A percentile compares a stretch with the other conserved stretches of the same genome.
These are phyloP conservation scores for Schwanniomyces pseudopolymorphus DNA, from an alignment of 805 yeast species.

Conservation along the genomic window DNA sequence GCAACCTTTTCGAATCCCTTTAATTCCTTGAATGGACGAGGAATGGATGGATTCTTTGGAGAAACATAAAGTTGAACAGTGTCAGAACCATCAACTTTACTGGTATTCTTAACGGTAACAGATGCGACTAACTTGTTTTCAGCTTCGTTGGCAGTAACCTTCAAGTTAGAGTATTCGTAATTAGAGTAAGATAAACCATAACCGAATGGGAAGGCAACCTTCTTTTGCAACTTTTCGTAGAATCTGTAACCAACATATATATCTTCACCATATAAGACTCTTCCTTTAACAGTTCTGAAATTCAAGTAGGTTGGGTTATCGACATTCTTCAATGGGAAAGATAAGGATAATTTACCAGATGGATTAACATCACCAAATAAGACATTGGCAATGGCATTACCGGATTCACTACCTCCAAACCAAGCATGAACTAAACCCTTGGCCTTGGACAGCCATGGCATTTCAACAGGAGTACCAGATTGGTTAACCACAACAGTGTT, in stretches of 20 bases:
- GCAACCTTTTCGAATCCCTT: slow-evolving; percentile 28
- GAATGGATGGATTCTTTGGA: slow-evolving; percentile 15
- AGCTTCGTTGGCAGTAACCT: slow-evolving; percentile 14
- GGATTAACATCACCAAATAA: slow-evolving; percentile 33
- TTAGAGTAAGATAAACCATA: slow-evolving; percentile 29
- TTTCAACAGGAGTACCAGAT: slow-evolving; percentile 31
- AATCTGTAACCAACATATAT: slow-evolving; percentile 31
- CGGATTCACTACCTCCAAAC: slow-evolving; percentile 37
- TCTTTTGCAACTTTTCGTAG: slow-evolving; percentile 25
- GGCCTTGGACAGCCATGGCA: slow-evolving; percentile 29
- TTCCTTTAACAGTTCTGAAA: slow-evolving; percentile 28
- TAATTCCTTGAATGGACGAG: slow-evolving; percentile 27
- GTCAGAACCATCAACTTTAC: slow-evolving; percentile 24
- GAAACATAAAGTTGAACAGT: slow-evolving; percentile 28
- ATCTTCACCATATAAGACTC: slow-evolving; percentile 33
- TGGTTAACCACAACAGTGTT: slow-evolving; percentile 33
- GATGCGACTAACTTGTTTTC: slow-evolving; percentile 13
- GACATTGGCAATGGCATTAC: slow-evolving; percentile 32
- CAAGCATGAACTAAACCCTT: slow-evolving; percentile 30
- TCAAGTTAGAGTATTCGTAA: slow-evolving; percentile 16
- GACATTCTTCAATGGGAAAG: slow-evolving; percentile 20
- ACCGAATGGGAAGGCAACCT: slow-evolving; percentile 34
- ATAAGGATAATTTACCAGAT: slow-evolving; percentile 25
- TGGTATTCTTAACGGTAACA: slow-evolving; percentile 22
- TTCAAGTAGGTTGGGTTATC: slow-evolving; percentile 32